Percentiles rank a stretch among this genome's conserved stretches.
Evolutionary conservation across 352 stramenopile genomes (phyloP).

Genomic region (Phytopythium ostracodes): DNA sequence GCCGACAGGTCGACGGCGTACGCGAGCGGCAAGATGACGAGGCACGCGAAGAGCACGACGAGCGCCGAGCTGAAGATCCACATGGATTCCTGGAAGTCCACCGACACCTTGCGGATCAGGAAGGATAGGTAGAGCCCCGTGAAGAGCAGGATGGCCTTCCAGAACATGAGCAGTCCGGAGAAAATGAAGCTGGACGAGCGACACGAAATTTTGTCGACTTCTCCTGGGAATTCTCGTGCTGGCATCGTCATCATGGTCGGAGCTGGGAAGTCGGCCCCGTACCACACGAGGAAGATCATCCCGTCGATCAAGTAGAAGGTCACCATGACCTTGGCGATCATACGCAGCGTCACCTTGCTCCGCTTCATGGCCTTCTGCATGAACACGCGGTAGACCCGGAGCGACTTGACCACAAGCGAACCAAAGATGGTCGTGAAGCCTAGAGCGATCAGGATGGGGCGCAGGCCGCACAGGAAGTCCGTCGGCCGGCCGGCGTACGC

Average conservation of each 20-base stretch:
- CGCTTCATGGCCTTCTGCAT: conserved; percentile 36
- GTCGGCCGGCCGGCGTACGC: conserved; percentile 29
- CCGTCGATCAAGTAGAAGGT: conserved; percentile 31
- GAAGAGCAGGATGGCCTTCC: conserved; percentile 46
- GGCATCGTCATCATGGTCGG: conserved; percentile 14
- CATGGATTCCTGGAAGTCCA: conserved; percentile 61
- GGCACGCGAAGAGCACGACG: conserved; percentile 40
- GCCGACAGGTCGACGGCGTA: conserved; percentile 42
- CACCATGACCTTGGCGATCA: conserved; percentile 32
- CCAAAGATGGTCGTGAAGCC: conserved; percentile 47
- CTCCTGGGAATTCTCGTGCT: not conserved
- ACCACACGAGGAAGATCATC: conserved; percentile 38
- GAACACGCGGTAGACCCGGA: conserved; percentile 58
- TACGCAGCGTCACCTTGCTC: conserved; percentile 24
- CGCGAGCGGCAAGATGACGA: conserved; percentile 43
- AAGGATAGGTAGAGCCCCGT: conserved; percentile 45
- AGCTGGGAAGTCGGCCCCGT: conserved; percentile 29
- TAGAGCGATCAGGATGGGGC: conserved; percentile 25
- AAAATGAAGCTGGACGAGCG: conserved; percentile 50
- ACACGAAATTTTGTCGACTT: conserved; percentile 20
- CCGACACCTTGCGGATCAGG: conserved; percentile 51
- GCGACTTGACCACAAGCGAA: conserved; percentile 39
- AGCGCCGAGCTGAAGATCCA: conserved; percentile 54
- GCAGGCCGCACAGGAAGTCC: conserved; percentile 20
- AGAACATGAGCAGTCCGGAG: conserved; percentile 47